Conservation (phyloP, 768 basidiomycete species). For the Hirschioporus abietinus region DNA sequence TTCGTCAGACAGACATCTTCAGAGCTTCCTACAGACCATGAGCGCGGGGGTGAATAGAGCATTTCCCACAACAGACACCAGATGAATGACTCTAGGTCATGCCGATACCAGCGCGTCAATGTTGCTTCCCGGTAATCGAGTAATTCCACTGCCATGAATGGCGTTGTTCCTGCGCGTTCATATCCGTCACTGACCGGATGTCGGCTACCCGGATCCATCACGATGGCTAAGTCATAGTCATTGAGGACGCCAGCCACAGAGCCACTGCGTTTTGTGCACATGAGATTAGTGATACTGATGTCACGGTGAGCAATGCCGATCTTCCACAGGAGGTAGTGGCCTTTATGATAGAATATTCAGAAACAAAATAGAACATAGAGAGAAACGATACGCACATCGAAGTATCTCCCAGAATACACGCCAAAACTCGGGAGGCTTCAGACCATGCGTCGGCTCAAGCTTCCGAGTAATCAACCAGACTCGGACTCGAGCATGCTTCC, state of each 20-base stretch:
- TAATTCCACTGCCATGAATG: conserved; percentile 30
- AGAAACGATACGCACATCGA: neutral
- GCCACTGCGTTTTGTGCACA: conserved; percentile 18
- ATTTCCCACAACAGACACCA: conserved; percentile 22
- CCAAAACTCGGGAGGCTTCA: neutral
- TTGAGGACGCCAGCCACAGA: conserved; percentile 19
- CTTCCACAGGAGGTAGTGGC: conserved; percentile 24
- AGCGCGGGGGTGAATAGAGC: neutral
- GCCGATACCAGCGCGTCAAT: conserved; percentile 21
- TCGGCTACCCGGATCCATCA: conserved; percentile 2
- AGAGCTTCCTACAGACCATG: neutral
- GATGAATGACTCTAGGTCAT: conserved; percentile 29
- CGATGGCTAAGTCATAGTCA: conserved; percentile 25
- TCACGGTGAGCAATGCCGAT: conserved; percentile 25
- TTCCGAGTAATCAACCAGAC: neutral
- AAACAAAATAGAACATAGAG: neutral
- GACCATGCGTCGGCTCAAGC: neutral
- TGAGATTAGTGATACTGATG: conserved; percentile 27
- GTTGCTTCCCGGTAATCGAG: conserved; percentile 15
- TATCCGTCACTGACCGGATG: conserved; percentile 3
- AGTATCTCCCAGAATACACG: neutral
- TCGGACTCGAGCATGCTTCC: no score
- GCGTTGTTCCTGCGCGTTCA: conserved; percentile 21
- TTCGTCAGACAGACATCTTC: neutral
- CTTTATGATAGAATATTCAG: conserved; percentile 11